phyloP scores from a whole-genome alignment of 495 filamentous ascomycete species.

The Daldinia childiae region DNA sequence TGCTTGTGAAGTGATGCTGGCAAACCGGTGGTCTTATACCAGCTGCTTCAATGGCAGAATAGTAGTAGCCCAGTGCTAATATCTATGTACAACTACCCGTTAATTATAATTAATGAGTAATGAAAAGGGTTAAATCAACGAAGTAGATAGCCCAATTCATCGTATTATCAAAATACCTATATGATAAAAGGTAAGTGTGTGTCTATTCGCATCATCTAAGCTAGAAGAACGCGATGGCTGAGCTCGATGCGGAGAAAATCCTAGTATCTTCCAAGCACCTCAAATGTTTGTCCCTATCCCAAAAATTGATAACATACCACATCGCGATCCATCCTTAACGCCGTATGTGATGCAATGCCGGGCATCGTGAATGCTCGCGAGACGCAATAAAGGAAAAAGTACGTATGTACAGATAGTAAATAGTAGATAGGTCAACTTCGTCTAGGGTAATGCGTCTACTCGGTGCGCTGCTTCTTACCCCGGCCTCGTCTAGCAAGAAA shows the following conservation, averaged over 20 bases:
- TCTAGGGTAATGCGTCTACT: neutral
- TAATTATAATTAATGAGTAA: neutral
- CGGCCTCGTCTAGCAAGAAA: conserved; percentile 41
- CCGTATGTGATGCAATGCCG: conserved; percentile 27
- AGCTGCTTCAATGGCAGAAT: too few relatives aligned
- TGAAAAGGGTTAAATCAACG: neutral
- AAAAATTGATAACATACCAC: neutral
- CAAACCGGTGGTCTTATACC: too few relatives aligned
- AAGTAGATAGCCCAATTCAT: neutral
- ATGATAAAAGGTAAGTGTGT: neutral
- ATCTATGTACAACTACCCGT: too few relatives aligned
- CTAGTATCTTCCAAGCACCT: neutral
- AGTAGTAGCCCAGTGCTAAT: too few relatives aligned
- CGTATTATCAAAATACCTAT: neutral
- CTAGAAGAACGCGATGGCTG: neutral
- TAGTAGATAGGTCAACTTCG: neutral
- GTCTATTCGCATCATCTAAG: neutral
- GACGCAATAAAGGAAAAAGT: conserved; percentile 3
- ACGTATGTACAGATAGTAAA: conserved; percentile 3
- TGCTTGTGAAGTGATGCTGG: too few relatives aligned
- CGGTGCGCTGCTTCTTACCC: conserved; percentile 34
- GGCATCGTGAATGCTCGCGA: conserved; percentile 11
- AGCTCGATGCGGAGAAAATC: neutral
- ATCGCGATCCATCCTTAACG: conserved; percentile 12
- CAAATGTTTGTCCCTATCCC: neutral